Percentiles rank a stretch among this genome's conserved stretches.
Conservation (phyloP, 208 protist genomes). For the Crithidia expoeki region DNA sequence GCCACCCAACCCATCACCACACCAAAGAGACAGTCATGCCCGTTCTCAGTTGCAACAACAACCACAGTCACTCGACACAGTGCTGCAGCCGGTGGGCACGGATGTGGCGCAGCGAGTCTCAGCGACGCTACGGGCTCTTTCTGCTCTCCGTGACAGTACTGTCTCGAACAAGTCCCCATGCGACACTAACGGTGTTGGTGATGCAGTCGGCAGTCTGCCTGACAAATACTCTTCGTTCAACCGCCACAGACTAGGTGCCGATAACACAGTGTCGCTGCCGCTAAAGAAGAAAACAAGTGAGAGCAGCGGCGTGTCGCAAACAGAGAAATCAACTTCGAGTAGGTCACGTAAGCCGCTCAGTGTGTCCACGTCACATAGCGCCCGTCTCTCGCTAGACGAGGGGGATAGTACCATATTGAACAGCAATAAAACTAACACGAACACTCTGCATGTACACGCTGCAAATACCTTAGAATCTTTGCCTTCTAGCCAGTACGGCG, state of each 20-base stretch:
- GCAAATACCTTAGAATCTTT: neutral
- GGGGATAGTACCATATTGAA: neutral
- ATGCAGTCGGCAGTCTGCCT: neutral
- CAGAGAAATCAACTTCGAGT: neutral
- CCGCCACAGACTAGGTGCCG: slow-evolving; percentile 3
- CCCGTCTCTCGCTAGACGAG: slow-evolving; percentile 12
- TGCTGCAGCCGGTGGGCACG: slow-evolving; percentile 4
- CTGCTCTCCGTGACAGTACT: slow-evolving; percentile 23
- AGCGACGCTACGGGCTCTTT: slow-evolving; percentile 23
- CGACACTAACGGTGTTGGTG: neutral
- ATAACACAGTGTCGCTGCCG: neutral
- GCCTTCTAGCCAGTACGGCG: slow-evolving; percentile 17
- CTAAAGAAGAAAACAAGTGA: slow-evolving; percentile 5
- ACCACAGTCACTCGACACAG: neutral
- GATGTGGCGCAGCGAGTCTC: slow-evolving; percentile 21
- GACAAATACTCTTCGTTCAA: slow-evolving; percentile 1
- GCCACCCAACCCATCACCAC: neutral
- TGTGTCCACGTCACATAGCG: slow-evolving; percentile 20
- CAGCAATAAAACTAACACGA: neutral
- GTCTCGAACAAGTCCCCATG: neutral
- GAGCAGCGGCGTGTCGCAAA: neutral
- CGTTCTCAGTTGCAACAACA: neutral
- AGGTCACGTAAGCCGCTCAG: slow-evolving; percentile 23
- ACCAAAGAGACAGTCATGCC: neutral
- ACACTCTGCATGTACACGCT: slow-evolving; percentile 2